Evolutionary conservation across 441 rosid species (phyloP), one percentile per base, ranked within the genome.

Genomic region (Daphne laureola): DNA sequence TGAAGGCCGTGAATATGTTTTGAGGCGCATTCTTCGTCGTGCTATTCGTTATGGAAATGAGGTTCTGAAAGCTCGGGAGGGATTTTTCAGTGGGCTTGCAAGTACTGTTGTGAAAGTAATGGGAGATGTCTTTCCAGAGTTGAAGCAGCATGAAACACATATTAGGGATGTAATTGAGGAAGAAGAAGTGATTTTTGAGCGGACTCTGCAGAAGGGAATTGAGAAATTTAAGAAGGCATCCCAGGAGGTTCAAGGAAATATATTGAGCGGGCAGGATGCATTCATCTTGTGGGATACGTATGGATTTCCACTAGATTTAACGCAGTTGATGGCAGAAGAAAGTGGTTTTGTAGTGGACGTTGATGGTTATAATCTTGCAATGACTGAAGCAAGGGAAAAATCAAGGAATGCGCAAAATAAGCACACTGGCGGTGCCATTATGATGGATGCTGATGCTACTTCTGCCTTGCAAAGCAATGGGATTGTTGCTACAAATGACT

Each of bases 301-400:
- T 78, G 99, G 99, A 62, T 94, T 94, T 74, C 95, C 97, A 14
- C 54, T 94, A 72, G 97, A 94, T 79, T 77, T 94, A 67, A 94
- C 99, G 59, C 95, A 93, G 99, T 70, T 93, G 71, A 93, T 93
- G 97, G 97, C 96, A 23, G 95, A 87, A 69, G 99, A 90, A 81
- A 87, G 83, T 65, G 86, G 97, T 35, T 74, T 93, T 55, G 62
- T 17, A 15, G 99, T 93, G 63, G 96, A 93, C 72, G 73, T 82
- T 46, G 80, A 82, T 42, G 96, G 96, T 67, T 93, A 85, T 68
- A 75, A 84, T 58, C 68, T 61, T 27, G 85, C 94, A 57, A 90
- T 90, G 97, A 82, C 86, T 41, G 97, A 93, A 71, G 97, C 97
- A n/a, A 81, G 85, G 68, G 96, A 87, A 73, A 81, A 92, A 66